Conservation (phyloP, 345 rosid genomes). For the Salix brachista region DNA sequence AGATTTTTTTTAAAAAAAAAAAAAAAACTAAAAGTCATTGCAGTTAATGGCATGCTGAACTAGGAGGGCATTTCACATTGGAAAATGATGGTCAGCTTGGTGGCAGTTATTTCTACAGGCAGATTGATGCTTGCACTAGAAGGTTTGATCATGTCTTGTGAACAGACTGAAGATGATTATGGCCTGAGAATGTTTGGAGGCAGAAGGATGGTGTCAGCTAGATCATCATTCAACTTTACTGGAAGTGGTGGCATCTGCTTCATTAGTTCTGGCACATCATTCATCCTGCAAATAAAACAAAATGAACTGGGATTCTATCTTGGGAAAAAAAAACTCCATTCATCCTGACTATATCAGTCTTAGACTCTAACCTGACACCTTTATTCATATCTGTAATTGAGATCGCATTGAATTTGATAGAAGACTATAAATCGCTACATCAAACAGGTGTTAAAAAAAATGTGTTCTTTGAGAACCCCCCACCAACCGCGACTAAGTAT, state of each 20-base stretch:
- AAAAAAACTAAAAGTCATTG: neutral
- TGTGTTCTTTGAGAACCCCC: neutral
- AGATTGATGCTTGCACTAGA: constrained; percentile 21
- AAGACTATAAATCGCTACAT: neutral
- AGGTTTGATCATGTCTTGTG: neutral
- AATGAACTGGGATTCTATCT: neutral
- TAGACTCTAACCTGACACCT: neutral
- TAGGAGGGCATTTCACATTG: neutral
- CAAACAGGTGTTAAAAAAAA: neutral
- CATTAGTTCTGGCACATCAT: constrained; percentile 54
- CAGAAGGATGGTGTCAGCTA: constrained; percentile 42
- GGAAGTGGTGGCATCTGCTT: constrained; percentile 73
- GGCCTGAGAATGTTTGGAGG: constrained; percentile 17
- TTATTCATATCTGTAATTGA: neutral
- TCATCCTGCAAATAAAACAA: constrained; percentile 40
- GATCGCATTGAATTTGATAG: neutral
- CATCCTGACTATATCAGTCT: neutral
- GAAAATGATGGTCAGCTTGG: constrained; percentile 3
- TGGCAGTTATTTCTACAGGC: constrained; percentile 5
- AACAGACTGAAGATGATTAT: neutral
- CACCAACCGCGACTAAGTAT: neutral
- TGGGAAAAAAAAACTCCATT: too few relatives aligned
- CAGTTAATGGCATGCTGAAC: constrained; percentile 16
- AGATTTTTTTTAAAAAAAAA: neutral
- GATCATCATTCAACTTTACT: constrained; percentile 48